Conservation (phyloP, 345 rosid species). For the Sisymbrium irio region DNA sequence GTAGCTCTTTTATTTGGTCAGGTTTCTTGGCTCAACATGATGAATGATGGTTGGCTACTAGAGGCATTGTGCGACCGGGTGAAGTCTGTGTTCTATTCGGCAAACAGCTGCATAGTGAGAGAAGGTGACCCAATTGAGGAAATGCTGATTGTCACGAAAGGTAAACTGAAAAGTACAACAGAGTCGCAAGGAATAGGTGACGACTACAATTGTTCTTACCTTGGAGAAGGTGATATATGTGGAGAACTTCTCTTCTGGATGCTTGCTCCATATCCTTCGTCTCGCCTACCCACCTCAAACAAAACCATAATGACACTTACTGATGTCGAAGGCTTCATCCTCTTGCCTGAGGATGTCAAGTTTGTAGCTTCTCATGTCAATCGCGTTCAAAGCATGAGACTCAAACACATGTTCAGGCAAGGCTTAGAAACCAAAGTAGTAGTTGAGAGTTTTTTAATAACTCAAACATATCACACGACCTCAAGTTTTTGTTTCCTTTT, state of each 20-base stretch:
- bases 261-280: slow-evolving; percentile 43
- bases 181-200: neutral
- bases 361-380: slow-evolving; percentile 52
- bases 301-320: slow-evolving; percentile 48
- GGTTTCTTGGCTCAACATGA: slow-evolving; percentile 26
- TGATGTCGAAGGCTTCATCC: slow-evolving; percentile 65
- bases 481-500: too few relatives aligned
- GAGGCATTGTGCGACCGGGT: slow-evolving; percentile 30
- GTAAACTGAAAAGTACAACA: slow-evolving; percentile 8
- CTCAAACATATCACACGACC: too few relatives aligned
- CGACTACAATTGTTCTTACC: neutral
- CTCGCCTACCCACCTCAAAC: slow-evolving; percentile 48
- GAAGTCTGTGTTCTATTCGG: slow-evolving; percentile 20
- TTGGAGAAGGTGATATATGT: slow-evolving; percentile 55
- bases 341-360: slow-evolving; percentile 37
- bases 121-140: slow-evolving; percentile 35
- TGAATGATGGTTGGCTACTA: slow-evolving; percentile 29
- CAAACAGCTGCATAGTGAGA: slow-evolving; percentile 25
- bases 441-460: too few relatives aligned
- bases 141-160: slow-evolving; percentile 35
- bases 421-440: too few relatives aligned
- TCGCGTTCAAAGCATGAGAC: neutral
- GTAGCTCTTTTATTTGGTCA: too few relatives aligned
- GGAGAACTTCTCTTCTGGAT: slow-evolving; percentile 69
- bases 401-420: too few relatives aligned